phyloP scores from a whole-genome alignment of 2,329 filamentous ascomycete genomes.

The Exophiala calicioides region DNA sequence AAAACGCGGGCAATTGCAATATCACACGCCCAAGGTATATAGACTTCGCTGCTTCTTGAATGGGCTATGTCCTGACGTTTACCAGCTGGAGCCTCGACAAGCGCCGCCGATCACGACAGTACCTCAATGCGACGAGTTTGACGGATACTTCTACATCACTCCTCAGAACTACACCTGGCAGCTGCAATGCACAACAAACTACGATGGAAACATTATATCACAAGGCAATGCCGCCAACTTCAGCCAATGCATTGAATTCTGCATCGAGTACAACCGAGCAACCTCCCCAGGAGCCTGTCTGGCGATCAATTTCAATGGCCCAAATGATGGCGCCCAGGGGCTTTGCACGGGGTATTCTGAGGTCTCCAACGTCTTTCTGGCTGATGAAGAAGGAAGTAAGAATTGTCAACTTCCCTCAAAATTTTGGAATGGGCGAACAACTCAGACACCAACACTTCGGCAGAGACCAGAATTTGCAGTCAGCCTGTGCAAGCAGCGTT shows the following conservation, averaged over 20 bases:
- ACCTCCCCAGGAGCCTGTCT: conserved; percentile 16
- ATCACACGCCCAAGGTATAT: conserved; percentile 2
- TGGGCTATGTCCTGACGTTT: neutral
- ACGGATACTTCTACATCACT: conserved; percentile 25
- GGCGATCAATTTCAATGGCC: conserved; percentile 20
- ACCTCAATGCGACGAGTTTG: conserved; percentile 19
- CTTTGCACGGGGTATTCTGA: conserved; percentile 22
- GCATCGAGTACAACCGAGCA: conserved; percentile 18
- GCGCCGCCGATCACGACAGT: conserved; percentile 16
- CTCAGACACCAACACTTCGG: neutral
- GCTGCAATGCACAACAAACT: conserved; percentile 23
- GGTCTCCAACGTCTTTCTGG: conserved; percentile 11
- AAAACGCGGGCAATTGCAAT: neutral
- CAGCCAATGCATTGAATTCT: conserved; percentile 18
- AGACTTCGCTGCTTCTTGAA: neutral
- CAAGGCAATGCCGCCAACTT: conserved; percentile 13
- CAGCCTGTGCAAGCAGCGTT: no score
- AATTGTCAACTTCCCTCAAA: neutral
- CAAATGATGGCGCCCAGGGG: conserved; percentile 10
- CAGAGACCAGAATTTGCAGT: no score
- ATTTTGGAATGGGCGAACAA: neutral
- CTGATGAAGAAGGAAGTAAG: conserved; percentile 25
- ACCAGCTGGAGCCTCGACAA: conserved; percentile 10
- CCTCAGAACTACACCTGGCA: conserved; percentile 24
- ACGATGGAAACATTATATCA: conserved; percentile 15